Percentiles rank a stretch among this genome's conserved stretches.
phyloP scores from a whole-genome alignment of 2,329 filamentous ascomycete species.

The Cryoendolithus antarcticus region DNA sequence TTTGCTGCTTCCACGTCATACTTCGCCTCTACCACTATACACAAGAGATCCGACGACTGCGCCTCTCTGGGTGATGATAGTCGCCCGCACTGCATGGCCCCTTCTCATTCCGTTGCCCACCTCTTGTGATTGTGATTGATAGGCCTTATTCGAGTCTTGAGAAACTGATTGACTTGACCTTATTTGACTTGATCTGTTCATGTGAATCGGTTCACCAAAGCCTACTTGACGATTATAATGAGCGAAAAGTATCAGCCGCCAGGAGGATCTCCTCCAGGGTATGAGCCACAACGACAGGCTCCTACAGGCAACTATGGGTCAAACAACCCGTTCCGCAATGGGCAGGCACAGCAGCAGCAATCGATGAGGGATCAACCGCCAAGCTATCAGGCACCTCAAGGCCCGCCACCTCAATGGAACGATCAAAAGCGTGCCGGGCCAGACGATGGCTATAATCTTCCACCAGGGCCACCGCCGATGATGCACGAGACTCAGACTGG shows the following conservation, averaged over 20 bases:
- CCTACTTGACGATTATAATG: constrained; percentile 1
- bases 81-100: too few species aligned
- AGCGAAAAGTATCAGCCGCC: constrained; percentile 19
- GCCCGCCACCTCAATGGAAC: constrained; percentile 16
- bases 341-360: constrained; percentile 6
- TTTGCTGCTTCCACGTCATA: too few species aligned
- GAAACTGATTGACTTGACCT: too few species aligned
- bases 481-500: neutral
- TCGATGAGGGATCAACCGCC: constrained; percentile 7
- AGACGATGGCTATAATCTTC: constrained; percentile 6
- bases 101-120: too few species aligned
- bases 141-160: too few species aligned
- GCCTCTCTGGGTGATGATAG: too few species aligned
- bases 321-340: constrained; percentile 9
- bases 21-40: too few species aligned
- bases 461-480: neutral
- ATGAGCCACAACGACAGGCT: neutral
- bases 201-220: neutral
- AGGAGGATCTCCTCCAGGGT: constrained; percentile 20
- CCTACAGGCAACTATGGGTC: constrained; percentile 5
- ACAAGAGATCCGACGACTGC: too few species aligned
- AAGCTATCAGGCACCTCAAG: constrained; percentile 19
- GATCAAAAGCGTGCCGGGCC: constrained; percentile 8
- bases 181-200: constrained; percentile 4
- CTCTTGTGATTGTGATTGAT: too few species aligned